phyloP scores from a whole-genome alignment of 345 rosid species.

The Physaria fendleri region DNA sequence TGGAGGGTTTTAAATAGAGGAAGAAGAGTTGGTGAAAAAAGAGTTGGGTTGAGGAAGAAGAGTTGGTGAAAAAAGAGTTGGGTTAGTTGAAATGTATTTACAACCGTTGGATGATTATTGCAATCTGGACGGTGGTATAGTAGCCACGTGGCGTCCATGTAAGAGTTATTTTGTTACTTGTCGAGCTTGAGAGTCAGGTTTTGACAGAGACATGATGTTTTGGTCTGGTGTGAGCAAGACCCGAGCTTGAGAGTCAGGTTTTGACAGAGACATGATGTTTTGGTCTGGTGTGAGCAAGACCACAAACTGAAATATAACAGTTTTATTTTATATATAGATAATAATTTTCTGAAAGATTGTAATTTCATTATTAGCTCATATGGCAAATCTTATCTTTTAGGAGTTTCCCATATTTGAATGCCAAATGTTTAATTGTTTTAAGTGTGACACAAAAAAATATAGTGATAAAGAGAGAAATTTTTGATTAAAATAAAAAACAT shows the following conservation, averaged over 20 bases:
- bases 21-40: conserved; percentile 19
- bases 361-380: background rate
- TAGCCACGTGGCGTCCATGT: conserved; percentile 17
- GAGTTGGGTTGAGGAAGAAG: conserved; percentile 16
- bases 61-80: conserved; percentile 19
- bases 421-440: too few species aligned
- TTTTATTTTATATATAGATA: background rate
- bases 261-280: conserved; percentile 14
- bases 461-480: too few species aligned
- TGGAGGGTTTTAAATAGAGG: conserved; percentile 21
- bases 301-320: background rate
- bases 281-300: conserved; percentile 9
- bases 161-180: conserved; percentile 2
- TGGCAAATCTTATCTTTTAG: conserved; percentile 1
- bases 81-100: conserved; percentile 23
- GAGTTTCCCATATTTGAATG: too few species aligned
- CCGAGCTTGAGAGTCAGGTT: conserved; percentile 16
- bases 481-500: too few species aligned
- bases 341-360: background rate
- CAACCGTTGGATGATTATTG: conserved; percentile 17
- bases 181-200: conserved; percentile 14
- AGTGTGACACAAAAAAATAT: too few species aligned
- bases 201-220: conserved; percentile 14
- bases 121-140: conserved; percentile 6
- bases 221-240: conserved; percentile 9